phyloP scores from a whole-genome alignment of 805 yeast species.

The Komagataella kurtzmanii region DNA sequence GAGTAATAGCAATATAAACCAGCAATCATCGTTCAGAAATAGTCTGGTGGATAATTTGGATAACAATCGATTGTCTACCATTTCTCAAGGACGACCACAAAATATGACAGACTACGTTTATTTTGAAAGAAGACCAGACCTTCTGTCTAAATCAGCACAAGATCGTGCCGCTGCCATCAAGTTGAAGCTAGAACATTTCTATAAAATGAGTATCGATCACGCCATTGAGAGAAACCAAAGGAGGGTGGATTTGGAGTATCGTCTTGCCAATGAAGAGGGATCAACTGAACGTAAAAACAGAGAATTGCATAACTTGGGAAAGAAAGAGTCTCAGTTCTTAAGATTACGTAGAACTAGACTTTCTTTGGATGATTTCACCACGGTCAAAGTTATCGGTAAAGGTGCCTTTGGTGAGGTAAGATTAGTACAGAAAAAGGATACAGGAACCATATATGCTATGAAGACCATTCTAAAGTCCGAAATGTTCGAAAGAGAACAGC shows the following conservation, averaged over 20 bases:
- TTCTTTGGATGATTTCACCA: conserved; percentile 70
- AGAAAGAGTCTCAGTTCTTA: conserved; percentile 77
- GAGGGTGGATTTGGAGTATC: conserved; percentile 71
- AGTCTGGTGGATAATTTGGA: background rate
- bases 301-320: conserved; percentile 71
- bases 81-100: conserved; percentile 1
- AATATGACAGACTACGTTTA: conserved; percentile 36
- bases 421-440: conserved; percentile 83
- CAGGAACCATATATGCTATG: conserved; percentile 91
- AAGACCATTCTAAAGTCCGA: conserved; percentile 82
- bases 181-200: conserved; percentile 70
- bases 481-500: conserved; percentile 88
- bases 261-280: conserved; percentile 52
- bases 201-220: conserved; percentile 74
- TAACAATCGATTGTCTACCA: background rate
- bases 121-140: conserved; percentile 75
- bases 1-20: background rate
- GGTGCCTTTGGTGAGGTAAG: conserved; percentile 98
- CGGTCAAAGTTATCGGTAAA: conserved; percentile 86
- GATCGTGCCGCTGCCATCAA: conserved; percentile 80
- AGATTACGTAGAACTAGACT: conserved; percentile 76
- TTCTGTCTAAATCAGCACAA: conserved; percentile 58
- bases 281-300: conserved; percentile 80
- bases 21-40: background rate
- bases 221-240: conserved; percentile 95